A percentile compares a stretch with the other conserved stretches of the same genome.
Conservation (phyloP, 805 yeast species). For the Wickerhamiella alocasiicola region DNA sequence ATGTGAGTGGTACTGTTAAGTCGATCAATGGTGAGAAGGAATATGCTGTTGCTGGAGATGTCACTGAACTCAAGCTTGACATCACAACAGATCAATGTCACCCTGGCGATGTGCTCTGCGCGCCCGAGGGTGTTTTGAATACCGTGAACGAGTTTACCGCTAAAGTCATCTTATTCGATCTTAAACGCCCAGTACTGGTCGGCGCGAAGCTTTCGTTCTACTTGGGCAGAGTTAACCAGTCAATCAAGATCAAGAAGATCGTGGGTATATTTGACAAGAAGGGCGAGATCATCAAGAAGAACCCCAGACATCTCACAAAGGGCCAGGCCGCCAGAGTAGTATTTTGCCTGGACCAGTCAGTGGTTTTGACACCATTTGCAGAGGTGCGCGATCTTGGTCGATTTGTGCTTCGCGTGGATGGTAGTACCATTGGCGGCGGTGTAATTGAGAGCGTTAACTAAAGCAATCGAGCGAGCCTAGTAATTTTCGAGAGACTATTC, state of each 20-base stretch:
- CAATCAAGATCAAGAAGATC: constrained; percentile 50
- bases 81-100: constrained; percentile 35
- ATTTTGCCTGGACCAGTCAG: constrained; percentile 36
- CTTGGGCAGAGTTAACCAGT: constrained; percentile 59
- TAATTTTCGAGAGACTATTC: background rate
- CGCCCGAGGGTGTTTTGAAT: constrained; percentile 35
- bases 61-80: constrained; percentile 35
- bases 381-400: constrained; percentile 47
- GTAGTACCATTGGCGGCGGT: constrained; percentile 59
- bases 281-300: constrained; percentile 27
- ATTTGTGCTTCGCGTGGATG: constrained; percentile 57
- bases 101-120: constrained; percentile 55
- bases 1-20: constrained; percentile 16
- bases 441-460: constrained; percentile 27
- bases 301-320: constrained; percentile 48
- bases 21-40: constrained; percentile 23
- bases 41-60: constrained; percentile 44
- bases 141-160: constrained; percentile 41
- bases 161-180: constrained; percentile 50
- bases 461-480: background rate
- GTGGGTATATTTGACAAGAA: constrained; percentile 26
- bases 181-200: constrained; percentile 57
- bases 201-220: constrained; percentile 73
- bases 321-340: constrained; percentile 48
- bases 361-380: constrained; percentile 41